Evolutionary conservation across 2,329 filamentous ascomycete species (phyloP), one percentile per base, ranked within the genome.

Genomic region (Pseudogymnoascus verrucosus): DNA sequence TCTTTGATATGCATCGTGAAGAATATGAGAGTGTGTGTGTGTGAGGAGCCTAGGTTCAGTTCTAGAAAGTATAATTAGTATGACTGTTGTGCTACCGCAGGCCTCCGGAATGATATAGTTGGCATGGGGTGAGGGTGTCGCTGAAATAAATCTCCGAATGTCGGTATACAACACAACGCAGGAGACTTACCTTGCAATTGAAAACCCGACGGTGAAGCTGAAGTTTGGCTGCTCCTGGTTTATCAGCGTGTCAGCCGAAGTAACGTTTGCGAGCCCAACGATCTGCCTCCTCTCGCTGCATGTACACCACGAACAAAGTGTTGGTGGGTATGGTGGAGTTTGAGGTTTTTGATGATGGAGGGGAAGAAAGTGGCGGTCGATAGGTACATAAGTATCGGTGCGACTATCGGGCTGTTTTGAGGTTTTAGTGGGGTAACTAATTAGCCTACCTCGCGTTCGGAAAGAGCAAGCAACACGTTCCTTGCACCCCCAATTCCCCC

Each of bases 1-100:
- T 95, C 87, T 70, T 89, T 90, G 82, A 99, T 93, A 79, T 98
- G 95, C 93, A 99, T 98, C 68, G 74, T 88, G 83, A 65, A 51
- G 63, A 61, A 61, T 57, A 57, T 57, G 28, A 19, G 12, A n/a
- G 47, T 31, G 28, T 34, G 10, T 34, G 10, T 57, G 16, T 57
- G 28, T 57, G 28, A 57, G 16, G 51, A 57, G 51, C 51, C 51
- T 57, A 57, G 51, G 16, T 57, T 57, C 51, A 36, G 51, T 34
- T 57, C 51, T 57, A 28, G n/a, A 10, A 19, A 8, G 60, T 28
- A 57, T 21, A 21, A 31, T 57, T 19, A 57, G 51, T 34, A 57
- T 26, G 51, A 34, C 51, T 34, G 51, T 19, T 34, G 60, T 62
- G 39, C 21, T 26, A 31, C n/a, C 19, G 57, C 34, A 39, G 40